A percentile compares a stretch with the other conserved stretches of the same genome.
Conservation (phyloP, 1,139 yeast species). For the Lodderomyces beijingensis region DNA sequence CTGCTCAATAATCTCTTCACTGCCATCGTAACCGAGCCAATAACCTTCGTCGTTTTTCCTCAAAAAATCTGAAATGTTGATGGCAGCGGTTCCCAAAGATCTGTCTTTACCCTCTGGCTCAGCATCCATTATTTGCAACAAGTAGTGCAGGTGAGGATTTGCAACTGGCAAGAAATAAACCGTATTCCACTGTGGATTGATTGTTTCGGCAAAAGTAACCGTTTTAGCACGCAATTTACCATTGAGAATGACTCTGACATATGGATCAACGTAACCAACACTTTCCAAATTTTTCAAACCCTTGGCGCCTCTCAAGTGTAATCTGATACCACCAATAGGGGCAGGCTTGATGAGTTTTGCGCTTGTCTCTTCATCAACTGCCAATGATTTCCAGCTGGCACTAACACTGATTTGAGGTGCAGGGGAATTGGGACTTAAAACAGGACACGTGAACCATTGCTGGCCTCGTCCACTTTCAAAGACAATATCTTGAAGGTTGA, state of each 20-base stretch:
- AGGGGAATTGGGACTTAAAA: conserved; percentile 26
- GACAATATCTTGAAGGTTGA: conserved; percentile 51
- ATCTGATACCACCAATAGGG: conserved; percentile 63
- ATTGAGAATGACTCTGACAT: conserved; percentile 53
- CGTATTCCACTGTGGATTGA: conserved; percentile 53
- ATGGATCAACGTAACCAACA: conserved; percentile 73
- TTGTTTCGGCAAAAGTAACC: conserved; percentile 48
- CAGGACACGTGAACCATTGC: conserved; percentile 46
- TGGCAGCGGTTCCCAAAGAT: conserved; percentile 53
- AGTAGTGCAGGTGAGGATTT: conserved; percentile 57
- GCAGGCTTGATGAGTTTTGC: conserved; percentile 44
- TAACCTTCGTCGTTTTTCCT: conserved; percentile 44
- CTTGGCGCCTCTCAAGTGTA: conserved; percentile 52
- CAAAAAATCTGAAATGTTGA: conserved; percentile 48
- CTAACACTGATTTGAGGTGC: conserved; percentile 50
- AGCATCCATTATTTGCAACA: conserved; percentile 60
- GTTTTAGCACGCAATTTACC: conserved; percentile 58
- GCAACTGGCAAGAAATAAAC: conserved; percentile 60
- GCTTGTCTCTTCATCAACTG: conserved; percentile 46
- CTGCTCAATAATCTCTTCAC: conserved; percentile 41
- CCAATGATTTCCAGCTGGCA: conserved; percentile 71
- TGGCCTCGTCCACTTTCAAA: conserved; percentile 52
- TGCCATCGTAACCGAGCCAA: conserved; percentile 50
- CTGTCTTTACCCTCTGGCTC: conserved; percentile 63
- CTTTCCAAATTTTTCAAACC: conserved; percentile 58